phyloP scores from a whole-genome alignment of 306 rosid species.

The Corylus avellana region DNA sequence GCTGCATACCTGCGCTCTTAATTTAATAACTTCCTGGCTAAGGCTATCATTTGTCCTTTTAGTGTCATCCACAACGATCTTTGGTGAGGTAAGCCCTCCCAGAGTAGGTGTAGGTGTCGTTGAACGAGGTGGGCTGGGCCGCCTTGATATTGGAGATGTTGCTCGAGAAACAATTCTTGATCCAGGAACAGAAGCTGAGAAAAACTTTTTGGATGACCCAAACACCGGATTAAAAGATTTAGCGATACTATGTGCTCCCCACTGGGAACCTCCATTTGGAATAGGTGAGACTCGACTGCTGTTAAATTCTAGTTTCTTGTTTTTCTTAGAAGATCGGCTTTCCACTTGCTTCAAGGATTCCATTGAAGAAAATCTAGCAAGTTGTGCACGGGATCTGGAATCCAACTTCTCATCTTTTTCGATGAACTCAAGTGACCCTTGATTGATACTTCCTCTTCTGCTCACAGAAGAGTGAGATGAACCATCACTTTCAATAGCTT shows the following conservation, averaged over 20 bases:
- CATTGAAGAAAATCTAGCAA: conserved; percentile 68
- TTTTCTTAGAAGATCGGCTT: conserved; percentile 82
- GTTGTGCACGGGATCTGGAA: conserved; percentile 73
- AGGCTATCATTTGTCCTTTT: conserved; percentile 87
- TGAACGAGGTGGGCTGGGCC: conserved; percentile 98
- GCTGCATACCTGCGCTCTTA: conserved; percentile 81
- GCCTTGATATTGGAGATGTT: conserved; percentile 96
- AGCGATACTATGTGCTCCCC: conserved; percentile 87
- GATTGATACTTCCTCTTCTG: conserved; percentile 91
- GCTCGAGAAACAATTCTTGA: conserved; percentile 99
- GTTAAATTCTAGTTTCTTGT: conserved; percentile 92
- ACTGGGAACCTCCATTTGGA: conserved; percentile 91
- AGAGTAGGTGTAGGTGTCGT: conserved; percentile 98
- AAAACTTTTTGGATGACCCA: conserved; percentile 97
- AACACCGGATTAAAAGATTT: conserved; percentile 95
- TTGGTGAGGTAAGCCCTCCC: conserved; percentile 96
- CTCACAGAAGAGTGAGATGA: conserved; percentile 81
- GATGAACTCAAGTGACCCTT: conserved; percentile 62
- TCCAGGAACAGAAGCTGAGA: conserved; percentile 99
- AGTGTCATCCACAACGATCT: conserved; percentile 81
- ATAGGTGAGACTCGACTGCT: conserved; percentile 95
- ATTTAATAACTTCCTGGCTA: conserved; percentile 89
- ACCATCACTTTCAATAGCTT: conserved; percentile 68
- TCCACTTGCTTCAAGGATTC: conserved; percentile 93
- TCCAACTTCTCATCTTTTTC: conserved; percentile 87